phyloP scores from a whole-genome alignment of 306 rosid genomes.

The Dryas alaskensis region DNA sequence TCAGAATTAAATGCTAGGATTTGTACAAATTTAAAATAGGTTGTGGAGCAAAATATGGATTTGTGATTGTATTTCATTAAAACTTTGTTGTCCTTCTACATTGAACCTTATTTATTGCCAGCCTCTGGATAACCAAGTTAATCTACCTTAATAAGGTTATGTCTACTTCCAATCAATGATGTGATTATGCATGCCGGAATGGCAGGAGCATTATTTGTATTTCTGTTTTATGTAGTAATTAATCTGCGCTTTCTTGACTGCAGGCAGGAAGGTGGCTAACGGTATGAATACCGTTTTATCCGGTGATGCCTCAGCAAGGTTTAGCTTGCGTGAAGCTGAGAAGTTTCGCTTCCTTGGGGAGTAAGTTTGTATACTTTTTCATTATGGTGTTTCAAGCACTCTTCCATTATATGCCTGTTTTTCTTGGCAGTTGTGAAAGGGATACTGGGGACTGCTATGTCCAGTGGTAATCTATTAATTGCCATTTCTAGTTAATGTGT shows the following conservation, averaged over 20 bases:
- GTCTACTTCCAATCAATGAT: constrained; percentile 1
- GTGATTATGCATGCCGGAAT: constrained; percentile 4
- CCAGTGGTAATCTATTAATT: background rate
- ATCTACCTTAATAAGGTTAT: background rate
- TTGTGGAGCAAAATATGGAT: background rate
- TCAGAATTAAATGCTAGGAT: background rate
- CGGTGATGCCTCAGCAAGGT: constrained; percentile 60
- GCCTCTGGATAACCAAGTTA: background rate
- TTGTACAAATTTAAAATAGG: background rate
- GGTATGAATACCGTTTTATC: constrained; percentile 34
- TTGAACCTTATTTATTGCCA: background rate
- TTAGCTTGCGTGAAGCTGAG: constrained; percentile 59
- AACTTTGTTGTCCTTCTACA: background rate
- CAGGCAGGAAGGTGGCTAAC: constrained; percentile 47
- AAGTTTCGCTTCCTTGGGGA: constrained; percentile 62
- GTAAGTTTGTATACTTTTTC: constrained; percentile 42
- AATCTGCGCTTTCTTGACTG: constrained; percentile 24
- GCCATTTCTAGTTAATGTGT: background rate
- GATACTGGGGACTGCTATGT: background rate
- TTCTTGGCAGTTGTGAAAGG: background rate
- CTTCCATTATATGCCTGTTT: constrained; percentile 8
- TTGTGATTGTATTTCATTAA: background rate
- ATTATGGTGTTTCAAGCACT: constrained; percentile 2
- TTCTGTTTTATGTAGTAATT: constrained; percentile 11
- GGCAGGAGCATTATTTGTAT: constrained; percentile 3